These are phyloP conservation scores for Monosporascus sp. DNA, from an alignment of 2,329 filamentous ascomycete species.

Conservation along the genomic window DNA sequence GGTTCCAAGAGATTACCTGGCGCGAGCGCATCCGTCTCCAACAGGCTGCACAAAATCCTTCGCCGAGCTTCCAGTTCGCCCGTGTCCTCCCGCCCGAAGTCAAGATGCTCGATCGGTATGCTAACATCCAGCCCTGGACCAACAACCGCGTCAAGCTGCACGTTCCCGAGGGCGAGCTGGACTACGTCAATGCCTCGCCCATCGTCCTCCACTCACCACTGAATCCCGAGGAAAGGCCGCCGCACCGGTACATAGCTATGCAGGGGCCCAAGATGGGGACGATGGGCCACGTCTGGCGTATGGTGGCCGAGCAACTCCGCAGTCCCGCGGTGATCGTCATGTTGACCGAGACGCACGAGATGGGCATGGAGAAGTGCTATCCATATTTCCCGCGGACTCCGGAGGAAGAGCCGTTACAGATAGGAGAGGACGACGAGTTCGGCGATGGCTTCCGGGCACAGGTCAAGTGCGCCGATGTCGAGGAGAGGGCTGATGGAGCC, in stretches of 20 bases:
- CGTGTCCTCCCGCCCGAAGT: conserved; percentile 52
- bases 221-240: conserved; percentile 29
- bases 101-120: conserved; percentile 71
- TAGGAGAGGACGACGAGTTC: conserved; percentile 62
- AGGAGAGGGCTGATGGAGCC: conserved; percentile 50
- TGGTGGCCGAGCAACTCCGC: conserved; percentile 75
- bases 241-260: conserved; percentile 77
- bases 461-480: conserved; percentile 60
- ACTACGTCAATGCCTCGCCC: conserved; percentile 81
- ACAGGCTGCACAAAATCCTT: conserved; percentile 33
- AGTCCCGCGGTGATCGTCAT: conserved; percentile 83
- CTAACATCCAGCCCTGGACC: conserved; percentile 85
- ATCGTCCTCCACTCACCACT: conserved; percentile 49
- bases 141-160: conserved; percentile 77
- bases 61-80: conserved; percentile 35
- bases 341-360: conserved; percentile 85
- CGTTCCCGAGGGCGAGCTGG: conserved; percentile 66
- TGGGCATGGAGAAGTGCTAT: conserved; percentile 74
- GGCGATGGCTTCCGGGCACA: conserved; percentile 62
- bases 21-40: conserved; percentile 44
- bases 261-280: conserved; percentile 80
- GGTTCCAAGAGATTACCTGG: conserved; percentile 50
- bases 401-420: conserved; percentile 45
- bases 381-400: conserved; percentile 72
- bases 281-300: conserved; percentile 85